These are phyloP conservation scores for Melastoma malabathricum DNA, from an alignment of 345 rosid genomes.

Conservation along the genomic window DNA sequence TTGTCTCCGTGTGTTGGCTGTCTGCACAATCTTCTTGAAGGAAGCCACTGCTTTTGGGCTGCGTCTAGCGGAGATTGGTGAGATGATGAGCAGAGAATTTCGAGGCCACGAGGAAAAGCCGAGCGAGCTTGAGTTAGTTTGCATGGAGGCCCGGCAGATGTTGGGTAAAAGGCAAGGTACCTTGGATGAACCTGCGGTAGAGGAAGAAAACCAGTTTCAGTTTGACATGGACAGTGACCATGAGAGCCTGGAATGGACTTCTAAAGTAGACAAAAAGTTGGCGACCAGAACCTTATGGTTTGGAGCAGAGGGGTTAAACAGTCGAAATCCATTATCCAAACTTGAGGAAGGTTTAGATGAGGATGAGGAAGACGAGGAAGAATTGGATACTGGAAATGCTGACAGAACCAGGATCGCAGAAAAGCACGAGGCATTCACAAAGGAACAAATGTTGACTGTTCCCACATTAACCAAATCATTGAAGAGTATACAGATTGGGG, in stretches of 20 bases:
- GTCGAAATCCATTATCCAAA: conserved; percentile 21
- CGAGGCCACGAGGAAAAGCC: conserved; percentile 24
- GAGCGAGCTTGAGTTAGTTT: conserved; percentile 27
- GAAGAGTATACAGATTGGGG: conserved; percentile 11
- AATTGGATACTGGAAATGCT: conserved; percentile 12
- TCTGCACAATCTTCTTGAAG: conserved; percentile 31
- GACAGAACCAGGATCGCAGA: conserved; percentile 4
- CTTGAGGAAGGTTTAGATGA: conserved; percentile 28
- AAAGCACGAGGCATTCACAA: conserved; percentile 4
- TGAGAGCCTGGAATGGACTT: conserved; percentile 12
- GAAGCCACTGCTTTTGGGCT: conserved; percentile 21
- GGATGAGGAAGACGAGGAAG: conserved; percentile 9
- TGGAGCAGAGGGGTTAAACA: conserved; percentile 10
- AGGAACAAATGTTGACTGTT: conserved; percentile 6
- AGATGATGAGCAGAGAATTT: conserved; percentile 40
- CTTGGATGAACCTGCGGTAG: conserved; percentile 6
- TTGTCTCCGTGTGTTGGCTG: conserved; percentile 21
- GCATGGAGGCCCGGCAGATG: conserved; percentile 22
- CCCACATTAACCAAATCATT: conserved; percentile 13
- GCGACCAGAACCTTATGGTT: conserved; percentile 5
- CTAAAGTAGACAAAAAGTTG: conserved; percentile 7
- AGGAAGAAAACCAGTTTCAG: conserved; percentile 19
- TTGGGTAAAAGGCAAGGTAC: conserved; percentile 9
- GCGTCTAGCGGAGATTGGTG: conserved; percentile 30
- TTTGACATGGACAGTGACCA: conserved; percentile 30